Evolutionary conservation across 2,329 filamentous ascomycete genomes (phyloP), one percentile per base, ranked within the genome.

Genomic region (Alternaria consortialis): DNA sequence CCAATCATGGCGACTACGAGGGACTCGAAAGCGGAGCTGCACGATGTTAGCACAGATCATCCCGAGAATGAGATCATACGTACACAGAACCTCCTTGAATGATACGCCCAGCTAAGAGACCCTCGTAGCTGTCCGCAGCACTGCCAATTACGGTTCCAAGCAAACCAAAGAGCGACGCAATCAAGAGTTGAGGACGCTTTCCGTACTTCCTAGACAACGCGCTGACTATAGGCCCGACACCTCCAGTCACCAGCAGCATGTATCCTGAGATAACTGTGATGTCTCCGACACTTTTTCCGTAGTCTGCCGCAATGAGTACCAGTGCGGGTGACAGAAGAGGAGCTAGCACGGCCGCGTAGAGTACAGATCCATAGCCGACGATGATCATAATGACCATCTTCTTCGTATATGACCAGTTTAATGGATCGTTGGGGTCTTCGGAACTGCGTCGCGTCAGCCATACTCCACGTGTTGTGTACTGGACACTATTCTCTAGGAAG

Each of bases 371-470:
- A 32, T 72, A 76, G 7, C 67, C 67, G 32, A 77, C 68, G 50
- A 78, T 77, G 55, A 60, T 40, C 64, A 77, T 76, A 56, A 79
- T 71, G 53, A 59, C 55, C 29, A 71, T 46, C 63, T 79, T 79
- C 68, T 77, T 77, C 2, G 66, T 64, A 5, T 56, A 60, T 0
- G 75, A 63, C 74, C 74, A 79, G 34, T 79, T 79, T 2, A 79
- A 60, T 3, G 76, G 76, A 59, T 79, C 76, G 48, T 78, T 78
- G 15, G 74, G 75, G 46, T 78, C 75, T 29, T 68, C 66, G 7
- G 65, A 69, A 25, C 65, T 67, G 20, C 11, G 5, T 4, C 77
- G 76, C 20, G 83, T 85, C 65, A 85, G 82, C 3, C 80, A 25
- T 29, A 29, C 23, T n/a, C 13, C 17, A 23, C 12, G 15, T 15